Evolutionary conservation across 2,329 filamentous ascomycete genomes (phyloP).

Genomic region (Aureobasidium subglaciale): DNA sequence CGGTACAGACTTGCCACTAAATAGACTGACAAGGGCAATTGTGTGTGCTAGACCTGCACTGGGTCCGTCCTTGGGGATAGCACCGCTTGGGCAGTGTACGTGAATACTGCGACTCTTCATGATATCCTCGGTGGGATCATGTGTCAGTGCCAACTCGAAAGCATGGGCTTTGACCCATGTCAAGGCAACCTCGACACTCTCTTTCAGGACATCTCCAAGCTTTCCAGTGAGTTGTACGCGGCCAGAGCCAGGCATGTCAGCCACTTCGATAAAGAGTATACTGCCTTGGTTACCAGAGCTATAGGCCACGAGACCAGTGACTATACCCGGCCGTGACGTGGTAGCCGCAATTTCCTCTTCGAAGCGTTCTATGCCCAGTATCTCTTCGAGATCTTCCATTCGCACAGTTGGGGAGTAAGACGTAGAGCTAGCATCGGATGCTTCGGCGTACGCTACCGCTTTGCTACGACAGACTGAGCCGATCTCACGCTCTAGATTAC

Average conservation of each 20-base stretch:
- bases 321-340: conserved; percentile 73
- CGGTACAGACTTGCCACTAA: conserved; percentile 77
- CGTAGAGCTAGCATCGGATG: conserved; percentile 64
- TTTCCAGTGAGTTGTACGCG: conserved; percentile 93
- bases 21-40: conserved; percentile 83
- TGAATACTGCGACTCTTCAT: conserved; percentile 94
- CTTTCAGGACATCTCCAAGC: conserved; percentile 92
- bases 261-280: conserved; percentile 96
- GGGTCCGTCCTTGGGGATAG: conserved; percentile 87
- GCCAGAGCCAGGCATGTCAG: conserved; percentile 90
- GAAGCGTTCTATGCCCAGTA: conserved; percentile 86
- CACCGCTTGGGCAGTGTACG: conserved; percentile 90
- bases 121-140: conserved; percentile 77
- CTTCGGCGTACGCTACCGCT: conserved; percentile 89
- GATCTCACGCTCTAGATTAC: conserved; percentile 92
- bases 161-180: conserved; percentile 97
- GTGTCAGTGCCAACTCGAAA: conserved; percentile 77
- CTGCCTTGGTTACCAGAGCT: conserved; percentile 86
- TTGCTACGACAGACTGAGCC: conserved; percentile 91
- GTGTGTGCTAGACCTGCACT: conserved; percentile 87
- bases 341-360: conserved; percentile 94
- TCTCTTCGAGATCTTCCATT: conserved; percentile 76
- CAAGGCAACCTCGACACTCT: conserved; percentile 90
- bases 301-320: conserved; percentile 94
- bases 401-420: conserved; percentile 66